Evolutionary conservation across 78 protist species (phyloP).

Genomic region (Chrysochromulina parva): DNA sequence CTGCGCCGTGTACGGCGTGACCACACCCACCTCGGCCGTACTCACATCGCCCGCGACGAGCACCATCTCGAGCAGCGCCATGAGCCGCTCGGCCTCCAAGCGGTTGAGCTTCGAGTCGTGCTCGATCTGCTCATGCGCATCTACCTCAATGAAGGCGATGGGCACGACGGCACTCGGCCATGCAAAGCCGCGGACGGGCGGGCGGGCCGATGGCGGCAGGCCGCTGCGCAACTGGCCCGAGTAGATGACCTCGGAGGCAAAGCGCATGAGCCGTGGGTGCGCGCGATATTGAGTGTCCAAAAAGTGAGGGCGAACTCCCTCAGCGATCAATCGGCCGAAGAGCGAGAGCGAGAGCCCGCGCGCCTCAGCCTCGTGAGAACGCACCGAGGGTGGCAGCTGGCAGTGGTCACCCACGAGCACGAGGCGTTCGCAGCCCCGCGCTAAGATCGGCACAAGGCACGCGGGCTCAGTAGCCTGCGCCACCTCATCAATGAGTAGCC

Average conservation of each 20-base stretch:
- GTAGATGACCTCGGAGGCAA: conserved; percentile 65
- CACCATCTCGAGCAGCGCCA: not conserved
- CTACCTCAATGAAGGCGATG: not conserved
- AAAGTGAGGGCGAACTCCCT: not conserved
- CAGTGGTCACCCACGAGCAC: conserved; percentile 69
- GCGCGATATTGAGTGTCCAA: conserved; percentile 81
- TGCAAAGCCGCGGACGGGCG: not conserved
- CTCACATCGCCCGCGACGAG: not conserved
- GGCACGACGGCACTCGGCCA: conserved; percentile 31
- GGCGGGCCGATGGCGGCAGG: not conserved
- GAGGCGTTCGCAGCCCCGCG: conserved; percentile 43
- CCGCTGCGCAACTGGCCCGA: not conserved
- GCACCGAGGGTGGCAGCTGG: conserved; percentile 87
- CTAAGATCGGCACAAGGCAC: conserved; percentile 74
- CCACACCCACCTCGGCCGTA: not conserved
- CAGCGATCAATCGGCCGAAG: conserved; percentile 62
- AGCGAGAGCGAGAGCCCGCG: conserved; percentile 65
- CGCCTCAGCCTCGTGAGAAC: conserved; percentile 61
- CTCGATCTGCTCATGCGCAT: not conserved
- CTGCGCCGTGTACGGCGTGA: not conserved
- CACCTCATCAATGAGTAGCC: conserved; percentile 60
- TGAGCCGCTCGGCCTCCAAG: not conserved
- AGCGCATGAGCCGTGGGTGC: conserved; percentile 73
- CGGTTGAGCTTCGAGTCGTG: not conserved
- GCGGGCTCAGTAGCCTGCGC: conserved; percentile 77